phyloP scores from a whole-genome alignment of 2,329 filamentous ascomycete genomes.

The Polytolypa hystricis region DNA sequence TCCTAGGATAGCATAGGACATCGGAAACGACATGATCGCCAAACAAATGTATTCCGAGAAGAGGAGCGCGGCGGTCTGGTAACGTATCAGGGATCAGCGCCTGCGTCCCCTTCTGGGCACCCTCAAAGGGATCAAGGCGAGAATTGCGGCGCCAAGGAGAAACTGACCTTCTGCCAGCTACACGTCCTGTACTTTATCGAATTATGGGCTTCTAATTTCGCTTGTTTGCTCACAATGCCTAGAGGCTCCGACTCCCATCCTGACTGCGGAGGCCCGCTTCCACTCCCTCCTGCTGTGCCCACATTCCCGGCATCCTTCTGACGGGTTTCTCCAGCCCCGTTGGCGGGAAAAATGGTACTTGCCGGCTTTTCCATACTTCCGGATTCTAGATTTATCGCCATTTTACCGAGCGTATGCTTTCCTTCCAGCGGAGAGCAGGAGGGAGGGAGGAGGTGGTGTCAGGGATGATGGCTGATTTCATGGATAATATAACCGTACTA shows the following conservation, averaged over 20 bases:
- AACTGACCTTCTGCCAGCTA: slow-evolving; percentile 71
- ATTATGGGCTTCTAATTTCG: slow-evolving; percentile 63
- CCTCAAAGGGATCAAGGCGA: no score
- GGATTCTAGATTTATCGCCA: slow-evolving; percentile 23
- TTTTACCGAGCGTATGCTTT: slow-evolving; percentile 28
- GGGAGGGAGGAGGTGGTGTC: slow-evolving; percentile 3
- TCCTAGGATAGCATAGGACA: slow-evolving; percentile 79
- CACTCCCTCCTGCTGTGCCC: no score
- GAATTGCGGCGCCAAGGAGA: no score
- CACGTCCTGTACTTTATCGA: slow-evolving; percentile 88
- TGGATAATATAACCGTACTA: no score
- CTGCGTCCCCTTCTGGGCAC: not conserved
- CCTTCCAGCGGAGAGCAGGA: slow-evolving; percentile 21
- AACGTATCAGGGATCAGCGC: not conserved
- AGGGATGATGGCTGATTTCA: slow-evolving; percentile 7
- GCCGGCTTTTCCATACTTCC: slow-evolving; percentile 4
- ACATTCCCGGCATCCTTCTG: no score
- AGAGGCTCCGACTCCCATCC: no score
- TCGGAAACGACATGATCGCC: slow-evolving; percentile 90
- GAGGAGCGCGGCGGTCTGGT: slow-evolving; percentile 67
- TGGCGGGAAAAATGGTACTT: slow-evolving; percentile 13
- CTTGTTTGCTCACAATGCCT: slow-evolving; percentile 53
- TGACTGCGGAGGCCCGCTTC: no score
- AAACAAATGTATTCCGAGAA: slow-evolving; percentile 95
- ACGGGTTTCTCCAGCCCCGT: no score